phyloP scores from a whole-genome alignment of 2,329 filamentous ascomycete genomes.

The Fusarium xyrophilum region DNA sequence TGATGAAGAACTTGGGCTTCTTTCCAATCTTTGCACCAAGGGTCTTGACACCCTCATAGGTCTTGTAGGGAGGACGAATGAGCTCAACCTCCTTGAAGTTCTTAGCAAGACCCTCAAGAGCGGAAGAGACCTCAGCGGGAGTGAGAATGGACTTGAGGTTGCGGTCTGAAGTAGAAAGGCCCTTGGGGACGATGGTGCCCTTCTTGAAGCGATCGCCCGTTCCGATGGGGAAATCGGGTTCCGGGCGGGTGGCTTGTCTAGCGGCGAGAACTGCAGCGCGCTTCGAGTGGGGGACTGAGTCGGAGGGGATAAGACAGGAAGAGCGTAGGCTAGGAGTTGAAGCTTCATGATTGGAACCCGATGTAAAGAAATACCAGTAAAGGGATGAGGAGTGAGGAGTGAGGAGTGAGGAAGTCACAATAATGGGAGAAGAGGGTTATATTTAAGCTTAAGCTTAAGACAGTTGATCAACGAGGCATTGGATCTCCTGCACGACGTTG shows the following conservation, averaged over 20 bases:
- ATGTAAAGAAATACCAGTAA: neutral
- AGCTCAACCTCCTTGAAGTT: slow-evolving; percentile 49
- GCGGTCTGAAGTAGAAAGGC: slow-evolving; percentile 46
- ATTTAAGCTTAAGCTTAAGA: slow-evolving; percentile 18
- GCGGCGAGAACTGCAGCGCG: slow-evolving; percentile 15
- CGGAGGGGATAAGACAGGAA: slow-evolving; percentile 50
- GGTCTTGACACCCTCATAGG: slow-evolving; percentile 51
- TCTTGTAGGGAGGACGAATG: slow-evolving; percentile 53
- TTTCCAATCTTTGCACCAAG: slow-evolving; percentile 54
- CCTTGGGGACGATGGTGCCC: slow-evolving; percentile 47
- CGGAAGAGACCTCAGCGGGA: slow-evolving; percentile 53
- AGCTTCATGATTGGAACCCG: slow-evolving; percentile 42
- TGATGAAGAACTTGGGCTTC: slow-evolving; percentile 58
- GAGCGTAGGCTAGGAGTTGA: slow-evolving; percentile 26
- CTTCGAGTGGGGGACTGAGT: slow-evolving; percentile 36
- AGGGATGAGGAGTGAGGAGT: neutral
- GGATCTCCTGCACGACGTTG: neutral
- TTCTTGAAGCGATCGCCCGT: slow-evolving; percentile 52
- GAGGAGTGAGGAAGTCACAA: neutral
- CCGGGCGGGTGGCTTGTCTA: slow-evolving; percentile 26
- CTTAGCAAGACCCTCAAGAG: slow-evolving; percentile 51
- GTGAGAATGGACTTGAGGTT: slow-evolving; percentile 54
- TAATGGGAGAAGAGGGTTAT: neutral
- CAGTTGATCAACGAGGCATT: neutral
- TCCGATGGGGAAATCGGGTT: slow-evolving; percentile 48